phyloP scores from a whole-genome alignment of 2,329 filamentous ascomycete species.

The Fusarium fujikuroi region DNA sequence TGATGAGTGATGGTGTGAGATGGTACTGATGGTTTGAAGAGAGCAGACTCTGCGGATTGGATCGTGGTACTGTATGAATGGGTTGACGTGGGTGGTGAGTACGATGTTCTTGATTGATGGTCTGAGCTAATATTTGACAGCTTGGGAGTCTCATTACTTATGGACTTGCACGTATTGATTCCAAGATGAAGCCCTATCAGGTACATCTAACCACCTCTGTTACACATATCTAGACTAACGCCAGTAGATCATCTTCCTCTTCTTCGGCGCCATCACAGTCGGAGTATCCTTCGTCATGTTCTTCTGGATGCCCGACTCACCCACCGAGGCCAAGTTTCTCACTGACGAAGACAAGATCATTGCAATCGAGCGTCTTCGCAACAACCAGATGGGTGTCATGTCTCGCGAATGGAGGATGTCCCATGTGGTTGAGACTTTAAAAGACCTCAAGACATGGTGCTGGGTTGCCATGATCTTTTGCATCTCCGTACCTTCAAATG shows the following conservation, averaged over 20 bases:
- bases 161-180: conserved; percentile 67
- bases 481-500: conserved; percentile 67
- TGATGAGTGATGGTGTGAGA: neutral
- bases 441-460: conserved; percentile 70
- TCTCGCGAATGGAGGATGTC: conserved; percentile 62
- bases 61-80: conserved; percentile 71
- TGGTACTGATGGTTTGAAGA: conserved; percentile 34
- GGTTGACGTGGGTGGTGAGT: conserved; percentile 63
- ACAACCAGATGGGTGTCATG: conserved; percentile 65
- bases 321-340: conserved; percentile 62
- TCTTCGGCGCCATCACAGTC: conserved; percentile 63
- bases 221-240: fast-evolving
- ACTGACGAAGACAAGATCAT: conserved; percentile 62
- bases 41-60: conserved; percentile 68
- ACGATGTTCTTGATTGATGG: neutral
- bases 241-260: conserved; percentile 61
- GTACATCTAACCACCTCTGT: conserved; percentile 34
- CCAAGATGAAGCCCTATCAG: conserved; percentile 59
- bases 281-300: conserved; percentile 58
- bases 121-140: conserved; percentile 33
- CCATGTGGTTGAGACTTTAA: conserved; percentile 63
- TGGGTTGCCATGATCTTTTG: conserved; percentile 66
- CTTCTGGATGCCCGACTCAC: conserved; percentile 60
- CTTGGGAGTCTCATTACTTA: conserved; percentile 67
- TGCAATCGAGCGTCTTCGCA: conserved; percentile 63